phyloP scores from a whole-genome alignment of 176 grass and related monocot genomes.

The Areca catechu region DNA sequence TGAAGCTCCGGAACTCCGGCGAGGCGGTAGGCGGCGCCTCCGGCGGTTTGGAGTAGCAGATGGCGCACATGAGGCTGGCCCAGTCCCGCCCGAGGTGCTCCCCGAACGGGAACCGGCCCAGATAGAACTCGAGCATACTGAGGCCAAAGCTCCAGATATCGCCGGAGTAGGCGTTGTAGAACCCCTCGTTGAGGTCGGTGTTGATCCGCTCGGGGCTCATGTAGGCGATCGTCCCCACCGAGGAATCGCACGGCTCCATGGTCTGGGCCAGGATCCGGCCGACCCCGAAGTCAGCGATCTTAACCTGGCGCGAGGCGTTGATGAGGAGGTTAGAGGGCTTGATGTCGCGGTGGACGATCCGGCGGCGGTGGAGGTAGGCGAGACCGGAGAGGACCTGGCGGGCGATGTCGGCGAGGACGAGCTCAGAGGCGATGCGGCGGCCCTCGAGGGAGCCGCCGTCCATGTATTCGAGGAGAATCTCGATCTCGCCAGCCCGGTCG shows the following conservation, averaged over 20 bases:
- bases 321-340: constrained; percentile 31
- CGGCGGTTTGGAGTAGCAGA: constrained; percentile 10
- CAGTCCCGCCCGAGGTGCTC: neutral
- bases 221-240: constrained; percentile 24
- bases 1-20: constrained; percentile 15
- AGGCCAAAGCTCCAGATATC: constrained; percentile 21
- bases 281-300: constrained; percentile 36
- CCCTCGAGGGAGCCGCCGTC: constrained; percentile 31
- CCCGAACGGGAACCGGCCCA: constrained; percentile 10
- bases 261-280: constrained; percentile 6
- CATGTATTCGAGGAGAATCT: constrained; percentile 38
- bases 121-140: constrained; percentile 17
- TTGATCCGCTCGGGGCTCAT: constrained; percentile 25
- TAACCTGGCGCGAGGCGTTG: constrained; percentile 3
- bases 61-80: constrained; percentile 10
- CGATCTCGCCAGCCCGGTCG: constrained; percentile 19
- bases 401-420: constrained; percentile 31
- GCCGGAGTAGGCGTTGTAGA: constrained; percentile 9
- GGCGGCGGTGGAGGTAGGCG: constrained; percentile 28
- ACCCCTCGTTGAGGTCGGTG: neutral
- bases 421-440: constrained; percentile 8
- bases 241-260: constrained; percentile 3
- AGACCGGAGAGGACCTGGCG: constrained; percentile 40
- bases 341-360: constrained; percentile 25
- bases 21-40: constrained; percentile 23